Evolutionary conservation across 129 eudicot genomes (phyloP), one percentile per base, ranked within the genome.

Genomic region (Saussurea involucrata): DNA sequence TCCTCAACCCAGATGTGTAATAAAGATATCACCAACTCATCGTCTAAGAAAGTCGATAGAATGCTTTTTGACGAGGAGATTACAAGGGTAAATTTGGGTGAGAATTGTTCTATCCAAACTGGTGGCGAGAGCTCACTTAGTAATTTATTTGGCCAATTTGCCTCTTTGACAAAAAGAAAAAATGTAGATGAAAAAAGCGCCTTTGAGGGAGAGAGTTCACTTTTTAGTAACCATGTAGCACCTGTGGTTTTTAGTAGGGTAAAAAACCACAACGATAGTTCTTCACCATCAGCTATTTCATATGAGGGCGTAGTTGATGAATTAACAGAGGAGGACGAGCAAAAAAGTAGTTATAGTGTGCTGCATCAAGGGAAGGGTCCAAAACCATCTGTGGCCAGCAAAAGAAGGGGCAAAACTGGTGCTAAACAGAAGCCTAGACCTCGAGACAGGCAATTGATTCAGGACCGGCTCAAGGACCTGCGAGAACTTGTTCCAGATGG

Each of bases 391-490:
- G 72, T 40, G 67, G 72, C 78, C 29, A 84, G 81, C 72, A 90
- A 86, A 84, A 85, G 81, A 81, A 91, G 78, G 84, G 85, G 74
- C 49, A 75, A 75, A 66, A 17, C 74, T 25, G 79, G 87, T 31
- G 88, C 78, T 70, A 83, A 72, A 68, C 82, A 67, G 28, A 93
- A 80, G 83, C 82, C 90, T 27, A 88, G 97, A 66, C 98, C 98
- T 76, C 83, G 97, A 29, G 98, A 93, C 72, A 82, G 98, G 71
- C 98, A 93, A 77, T 77, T 93, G 85, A 94, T 94, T 65, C 98
- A 95, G 78, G 98, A 95, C 24, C 81, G 96, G 69, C 84, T 95
- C 73, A 91, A 89, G 86, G 97, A 95, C 84, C 75, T 95, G 74
- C 87, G 98, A 1, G 96, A 83, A 34, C 89, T 94, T 77, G 89